Base-by-base conservation (phyloP, 192 early-diverging fungal species). In the Coemansia biformis region DNA sequence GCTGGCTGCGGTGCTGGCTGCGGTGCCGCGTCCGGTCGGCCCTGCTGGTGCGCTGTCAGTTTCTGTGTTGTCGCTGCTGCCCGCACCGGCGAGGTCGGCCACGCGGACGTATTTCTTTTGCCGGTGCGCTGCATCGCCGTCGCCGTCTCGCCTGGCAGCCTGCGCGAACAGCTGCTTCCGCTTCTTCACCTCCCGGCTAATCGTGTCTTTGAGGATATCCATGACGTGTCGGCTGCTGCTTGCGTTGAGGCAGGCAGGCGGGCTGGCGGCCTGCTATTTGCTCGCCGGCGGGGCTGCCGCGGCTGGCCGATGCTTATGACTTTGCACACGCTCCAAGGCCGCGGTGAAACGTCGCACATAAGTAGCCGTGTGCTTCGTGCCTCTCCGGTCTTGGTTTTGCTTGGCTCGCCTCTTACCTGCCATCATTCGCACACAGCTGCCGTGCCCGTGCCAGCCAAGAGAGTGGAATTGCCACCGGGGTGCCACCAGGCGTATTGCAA, bases 41-140 rank as follows among this genome's bases (percentile, higher is more conserved):
- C n/a, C n/a, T n/a, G 51, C 70, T 77, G 79, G 38, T 80, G 59
- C 23, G 56, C 46, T 53, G 22, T 51, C 58, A 4, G 59, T 47
- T 59, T 89, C 86, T 55, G 28, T 5, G 26, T 81, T 63, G 43
- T 81, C 43, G 33, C 5, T 3, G 38, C 80, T 78, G 11, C 80
- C 68, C 38, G 78, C 66, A 45, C 67, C 64, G 38, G 92, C 85
- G 17, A 91, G 59, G 59, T 94, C 91, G 23, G 81, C 86, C 14
- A 89, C 78, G 53, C 85, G 84, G 19, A 92, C 57, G 70, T 93
- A 96, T 62, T 91, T 92, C 60, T 81, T 90, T 23, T 56, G 33
- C 59, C 32, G 10, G 34, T 38, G 17, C 43, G 19, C 21, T 1
- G 21, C 49, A 22, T 26, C 58, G 18, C 42, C 51, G 2, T 48